Base-by-base conservation (phyloP, 2,329 filamentous ascomycete species). In the Alternaria longipes region DNA sequence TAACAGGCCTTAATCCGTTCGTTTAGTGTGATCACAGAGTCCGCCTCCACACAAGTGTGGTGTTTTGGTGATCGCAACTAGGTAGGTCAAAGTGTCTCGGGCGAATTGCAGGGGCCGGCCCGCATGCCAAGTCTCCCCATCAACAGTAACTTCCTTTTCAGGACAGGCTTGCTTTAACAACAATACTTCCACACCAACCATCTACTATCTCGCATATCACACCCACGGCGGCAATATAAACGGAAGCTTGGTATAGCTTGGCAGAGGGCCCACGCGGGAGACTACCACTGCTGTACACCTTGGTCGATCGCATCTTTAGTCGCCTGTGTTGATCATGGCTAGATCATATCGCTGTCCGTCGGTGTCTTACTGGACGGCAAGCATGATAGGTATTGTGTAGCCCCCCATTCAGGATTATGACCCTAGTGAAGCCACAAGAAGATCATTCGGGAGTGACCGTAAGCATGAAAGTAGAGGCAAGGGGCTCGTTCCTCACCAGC, bases 11-110 rank as follows among this genome's bases (percentile, higher is more conserved):
- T 11, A 1, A n/a, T 18, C 30, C 20, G 46, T 50, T 36, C 20
- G 14, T 36, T 36, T 26, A 50, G 11, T 24, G 20, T 42, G 20
- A 18, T 34, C 46, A 18, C 46, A 30, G 34, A 49, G 30, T 34
- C 30, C 12, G 46, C 30, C 18, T 49, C 30, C 46, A 49, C 20
- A 36, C 30, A 16, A 16, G 18, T 34, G 18, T 34, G 46, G 46
- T 34, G 46, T 49, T 49, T 32, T 36, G 46, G 46, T 20, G 30
- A 49, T 36, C 46, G 30, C 46, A 49, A 32, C 45, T 40, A 49
- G 28, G 28, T 49, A 49, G 28, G 45, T 28, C 28, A 34, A 34
- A 49, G 30, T 49, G 46, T 34, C 20, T 34, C 45, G 30, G 30
- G 30, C 18, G 30, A 34, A 49, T 24, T 7, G 20, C 46, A 49